A percentile compares a stretch with the other conserved stretches of the same genome.
Evolutionary conservation across 768 basidiomycete species (phyloP).

Genomic region (Austroboletus eburneus): DNA sequence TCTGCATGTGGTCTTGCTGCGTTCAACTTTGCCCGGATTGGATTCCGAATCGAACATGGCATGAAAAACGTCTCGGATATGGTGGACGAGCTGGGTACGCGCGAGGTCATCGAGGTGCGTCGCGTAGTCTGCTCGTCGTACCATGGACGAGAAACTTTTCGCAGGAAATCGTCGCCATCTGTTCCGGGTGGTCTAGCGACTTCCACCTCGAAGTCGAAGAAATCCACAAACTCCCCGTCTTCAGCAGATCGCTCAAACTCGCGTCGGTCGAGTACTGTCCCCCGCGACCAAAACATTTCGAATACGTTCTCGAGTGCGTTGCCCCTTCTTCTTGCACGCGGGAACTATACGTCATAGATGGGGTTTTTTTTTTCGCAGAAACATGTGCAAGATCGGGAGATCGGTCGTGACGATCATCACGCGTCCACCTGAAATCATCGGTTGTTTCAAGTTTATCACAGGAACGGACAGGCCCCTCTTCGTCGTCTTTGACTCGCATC

Average conservation of each 20-base stretch:
- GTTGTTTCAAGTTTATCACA: slow-evolving; percentile 39
- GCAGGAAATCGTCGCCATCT: slow-evolving; percentile 57
- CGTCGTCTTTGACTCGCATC: slow-evolving; percentile 66
- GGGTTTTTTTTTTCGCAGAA: slow-evolving; percentile 12
- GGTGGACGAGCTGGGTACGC: slow-evolving; percentile 21
- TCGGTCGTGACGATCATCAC: slow-evolving; percentile 51
- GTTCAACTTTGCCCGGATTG: slow-evolving; percentile 56
- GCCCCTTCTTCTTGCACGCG: background rate
- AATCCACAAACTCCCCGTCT: slow-evolving; percentile 46
- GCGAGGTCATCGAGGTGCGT: slow-evolving; percentile 25
- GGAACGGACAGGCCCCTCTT: slow-evolving; percentile 35
- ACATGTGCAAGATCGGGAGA: slow-evolving; percentile 15
- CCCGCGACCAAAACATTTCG: slow-evolving; percentile 38
- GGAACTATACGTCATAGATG: background rate
- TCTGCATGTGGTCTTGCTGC: slow-evolving; percentile 67
- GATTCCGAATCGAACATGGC: slow-evolving; percentile 32
- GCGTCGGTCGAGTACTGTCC: slow-evolving; percentile 34
- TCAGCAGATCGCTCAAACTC: slow-evolving; percentile 38
- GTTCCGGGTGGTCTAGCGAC: slow-evolving; percentile 49
- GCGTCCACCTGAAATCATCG: slow-evolving; percentile 66
- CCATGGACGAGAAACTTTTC: background rate
- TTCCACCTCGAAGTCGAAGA: slow-evolving; percentile 56
- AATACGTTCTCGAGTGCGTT: slow-evolving; percentile 23
- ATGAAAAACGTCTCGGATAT: slow-evolving; percentile 7
- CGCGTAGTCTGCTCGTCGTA: background rate